Evolutionary conservation across 805 yeast species (phyloP).

Genomic region (Saccharomycopsis olivae): DNA sequence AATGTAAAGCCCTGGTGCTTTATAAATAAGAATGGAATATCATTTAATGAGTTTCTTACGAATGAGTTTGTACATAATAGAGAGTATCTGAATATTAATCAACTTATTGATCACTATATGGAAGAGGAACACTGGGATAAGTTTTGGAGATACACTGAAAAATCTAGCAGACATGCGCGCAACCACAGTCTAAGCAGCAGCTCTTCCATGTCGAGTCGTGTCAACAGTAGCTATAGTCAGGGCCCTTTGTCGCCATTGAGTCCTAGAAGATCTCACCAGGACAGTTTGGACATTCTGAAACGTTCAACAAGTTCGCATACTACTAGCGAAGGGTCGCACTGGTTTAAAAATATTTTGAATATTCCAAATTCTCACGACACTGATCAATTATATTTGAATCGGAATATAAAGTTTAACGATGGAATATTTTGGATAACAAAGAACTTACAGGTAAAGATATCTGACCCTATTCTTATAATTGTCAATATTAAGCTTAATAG

Average conservation of each 20-base stretch:
- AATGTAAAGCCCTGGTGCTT: slow-evolving; percentile 17
- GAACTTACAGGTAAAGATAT: slow-evolving; percentile 14
- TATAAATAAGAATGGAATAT: slow-evolving; percentile 12
- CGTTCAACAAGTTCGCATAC: too few species aligned
- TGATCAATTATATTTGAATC: slow-evolving; percentile 15
- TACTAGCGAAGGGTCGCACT: background rate
- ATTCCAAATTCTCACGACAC: slow-evolving; percentile 5
- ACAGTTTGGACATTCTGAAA: too few species aligned
- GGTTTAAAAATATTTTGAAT: slow-evolving; percentile 14
- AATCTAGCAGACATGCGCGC: background rate
- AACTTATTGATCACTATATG: slow-evolving; percentile 13
- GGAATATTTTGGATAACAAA: slow-evolving; percentile 14
- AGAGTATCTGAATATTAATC: slow-evolving; percentile 7
- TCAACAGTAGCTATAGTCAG: background rate
- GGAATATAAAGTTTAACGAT: slow-evolving; percentile 16
- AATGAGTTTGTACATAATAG: slow-evolving; percentile 10
- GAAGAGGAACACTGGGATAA: slow-evolving; percentile 16
- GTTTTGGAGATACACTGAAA: slow-evolving; percentile 13
- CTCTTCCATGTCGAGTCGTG: background rate
- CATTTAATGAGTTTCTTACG: slow-evolving; percentile 16
- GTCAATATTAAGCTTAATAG: slow-evolving; percentile 14
- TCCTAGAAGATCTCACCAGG: background rate
- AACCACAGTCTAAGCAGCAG: background rate
- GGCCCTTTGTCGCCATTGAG: background rate
- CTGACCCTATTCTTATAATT: slow-evolving; percentile 18